These are phyloP conservation scores for Metschnikowia rubicola DNA, from an alignment of 805 yeast genomes.

Conservation along the genomic window DNA sequence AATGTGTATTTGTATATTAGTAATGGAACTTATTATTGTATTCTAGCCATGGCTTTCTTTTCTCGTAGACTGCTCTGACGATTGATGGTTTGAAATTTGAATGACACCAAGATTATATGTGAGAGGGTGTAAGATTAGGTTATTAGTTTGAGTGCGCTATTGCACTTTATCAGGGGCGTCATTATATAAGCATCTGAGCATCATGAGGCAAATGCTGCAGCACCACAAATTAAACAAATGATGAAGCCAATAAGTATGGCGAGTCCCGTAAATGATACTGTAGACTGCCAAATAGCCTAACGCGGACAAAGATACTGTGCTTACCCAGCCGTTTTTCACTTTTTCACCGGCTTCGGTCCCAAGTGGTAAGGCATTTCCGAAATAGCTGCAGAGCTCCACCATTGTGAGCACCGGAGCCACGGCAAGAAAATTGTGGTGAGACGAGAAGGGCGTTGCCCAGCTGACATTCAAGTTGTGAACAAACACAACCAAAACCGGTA, in stretches of 20 bases:
- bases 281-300: constrained; percentile 56
- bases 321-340: constrained; percentile 1
- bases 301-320: constrained; percentile 21
- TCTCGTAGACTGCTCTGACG: neutral
- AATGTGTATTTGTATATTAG: constrained; percentile 24
- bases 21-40: constrained; percentile 21
- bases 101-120: too few relatives aligned
- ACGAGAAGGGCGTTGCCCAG: constrained; percentile 82
- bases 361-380: constrained; percentile 37
- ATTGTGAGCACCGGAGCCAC: constrained; percentile 67
- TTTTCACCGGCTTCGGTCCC: constrained; percentile 2
- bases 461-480: constrained; percentile 70
- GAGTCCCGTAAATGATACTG: constrained; percentile 67
- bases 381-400: constrained; percentile 46
- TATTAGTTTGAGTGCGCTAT: neutral
- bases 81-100: too few relatives aligned
- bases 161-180: constrained; percentile 4
- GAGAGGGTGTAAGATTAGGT: too few relatives aligned
- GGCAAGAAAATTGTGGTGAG: constrained; percentile 81
- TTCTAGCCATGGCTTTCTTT: neutral
- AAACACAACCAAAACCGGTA: constrained; percentile 78
- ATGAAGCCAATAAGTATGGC: constrained; percentile 83
- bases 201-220: constrained; percentile 42
- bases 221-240: constrained; percentile 66
- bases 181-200: neutral